Base-by-base conservation (phyloP, 2,329 filamentous ascomycete species). In the Fusarium sp. region DNA sequence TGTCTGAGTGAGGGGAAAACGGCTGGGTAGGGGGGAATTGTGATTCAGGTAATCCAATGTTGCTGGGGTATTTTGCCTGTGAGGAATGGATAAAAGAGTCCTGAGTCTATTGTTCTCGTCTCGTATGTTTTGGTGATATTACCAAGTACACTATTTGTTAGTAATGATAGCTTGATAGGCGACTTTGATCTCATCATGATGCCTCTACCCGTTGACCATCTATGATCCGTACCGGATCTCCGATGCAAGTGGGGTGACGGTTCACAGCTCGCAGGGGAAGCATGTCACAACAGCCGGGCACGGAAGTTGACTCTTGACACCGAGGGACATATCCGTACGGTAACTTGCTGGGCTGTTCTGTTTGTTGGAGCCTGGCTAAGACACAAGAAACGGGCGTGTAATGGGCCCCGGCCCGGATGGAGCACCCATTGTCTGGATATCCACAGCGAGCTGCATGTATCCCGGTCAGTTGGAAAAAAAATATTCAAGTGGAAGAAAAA, bases 171-270 rank as follows among this genome's bases (percentile, higher is more conserved):
- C 18, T 23, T 35, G 18, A 41, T 48, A 48, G 43, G 34, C 11
- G 25, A 20, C 25, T 32, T 39, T 41, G 27, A 62, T 62, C 30
- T 41, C 32, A 52, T 62, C 43, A 64, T 69, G 61, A 64, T 74
- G 61, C 69, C 25, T 43, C 37, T 60, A 30, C 27, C 54, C 32
- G 56, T 45, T 32, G 59, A 56, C 37, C 70, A 58, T 58, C 48
- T 41, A 56, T 48, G 63, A 63, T 58, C 43, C 52, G 58, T 70
- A 73, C 67, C 50, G 68, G 72, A 76, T 72, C 75, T 74, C 72
- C 70, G 70, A 76, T 69, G 61, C 35, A 56, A 76, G 73, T 74
- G 75, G 75, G 62, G 75, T 76, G 70, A 68, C 18, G 27, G 27
- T 32, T 52, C 48, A 52, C 62, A 54, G 57, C 68, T 76, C 64